These are phyloP conservation scores for Fonsecaea multimorphosa DNA, from an alignment of 2,329 filamentous ascomycete species.

Conservation along the genomic window DNA sequence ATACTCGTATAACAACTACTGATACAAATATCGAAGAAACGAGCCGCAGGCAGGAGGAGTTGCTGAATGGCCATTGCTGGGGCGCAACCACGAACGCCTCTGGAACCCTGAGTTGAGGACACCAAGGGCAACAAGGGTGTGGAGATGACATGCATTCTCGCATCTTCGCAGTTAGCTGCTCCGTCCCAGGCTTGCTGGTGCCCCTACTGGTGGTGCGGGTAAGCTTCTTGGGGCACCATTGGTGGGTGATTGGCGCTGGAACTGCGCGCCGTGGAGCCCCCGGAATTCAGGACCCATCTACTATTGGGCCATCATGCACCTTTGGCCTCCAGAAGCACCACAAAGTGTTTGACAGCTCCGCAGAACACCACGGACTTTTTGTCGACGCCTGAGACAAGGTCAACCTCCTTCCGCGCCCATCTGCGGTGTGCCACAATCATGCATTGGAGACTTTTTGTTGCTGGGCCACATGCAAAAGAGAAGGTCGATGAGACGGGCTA, in stretches of 20 bases:
- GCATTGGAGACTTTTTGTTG: constrained; percentile 1
- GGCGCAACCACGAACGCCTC: background rate
- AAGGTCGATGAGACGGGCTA: constrained; percentile 3
- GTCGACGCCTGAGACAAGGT: constrained; percentile 35
- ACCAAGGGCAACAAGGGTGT: background rate
- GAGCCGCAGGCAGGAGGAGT: background rate
- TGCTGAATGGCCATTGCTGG: background rate
- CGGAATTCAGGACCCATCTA: background rate
- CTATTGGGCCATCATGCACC: constrained; percentile 7
- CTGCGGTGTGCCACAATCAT: constrained; percentile 26
- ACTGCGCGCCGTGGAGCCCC: constrained; percentile 16
- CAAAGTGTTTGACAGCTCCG: constrained; percentile 14
- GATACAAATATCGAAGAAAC: background rate
- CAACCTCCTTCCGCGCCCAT: constrained; percentile 23
- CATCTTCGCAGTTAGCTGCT: background rate
- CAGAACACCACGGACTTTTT: constrained; percentile 21
- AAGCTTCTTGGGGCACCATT: background rate
- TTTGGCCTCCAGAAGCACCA: constrained; percentile 1
- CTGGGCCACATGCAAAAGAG: constrained; percentile 5
- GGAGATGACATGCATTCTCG: background rate
- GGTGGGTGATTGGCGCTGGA: too few relatives aligned
- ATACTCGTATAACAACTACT: background rate
- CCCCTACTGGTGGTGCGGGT: too few relatives aligned
- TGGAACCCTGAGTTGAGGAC: background rate
- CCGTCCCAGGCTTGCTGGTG: background rate